Percentiles rank a stretch among this genome's conserved stretches.
Conservation (phyloP, 1,284 basidiomycete genomes). For the Ceraceosorus guamensis region DNA sequence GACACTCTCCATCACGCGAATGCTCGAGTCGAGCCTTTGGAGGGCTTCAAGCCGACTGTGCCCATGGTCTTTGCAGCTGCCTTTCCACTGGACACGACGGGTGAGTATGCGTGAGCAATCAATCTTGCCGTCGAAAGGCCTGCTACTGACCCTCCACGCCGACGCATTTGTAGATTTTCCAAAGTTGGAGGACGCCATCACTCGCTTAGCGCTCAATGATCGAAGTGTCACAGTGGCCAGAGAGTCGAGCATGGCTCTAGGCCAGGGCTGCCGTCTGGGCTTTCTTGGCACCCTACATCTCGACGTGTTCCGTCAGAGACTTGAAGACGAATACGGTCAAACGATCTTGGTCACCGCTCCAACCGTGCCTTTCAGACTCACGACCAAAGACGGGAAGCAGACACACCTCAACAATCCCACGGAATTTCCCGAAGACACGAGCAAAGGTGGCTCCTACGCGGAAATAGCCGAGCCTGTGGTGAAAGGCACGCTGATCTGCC, state of each 20-base stretch:
- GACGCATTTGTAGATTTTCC: too few relatives aligned
- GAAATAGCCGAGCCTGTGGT: constrained; percentile 44
- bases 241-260: constrained; percentile 86
- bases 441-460: constrained; percentile 7
- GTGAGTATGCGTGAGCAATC: too few relatives aligned
- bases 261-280: constrained; percentile 88
- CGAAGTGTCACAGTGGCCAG: constrained; percentile 83
- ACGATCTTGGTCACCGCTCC: constrained; percentile 44
- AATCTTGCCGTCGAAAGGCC: too few relatives aligned
- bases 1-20: constrained; percentile 80
- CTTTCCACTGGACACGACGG: constrained; percentile 81
- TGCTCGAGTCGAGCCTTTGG: constrained; percentile 71
- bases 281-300: constrained; percentile 94
- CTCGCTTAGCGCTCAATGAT: constrained; percentile 75
- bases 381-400: constrained; percentile 22
- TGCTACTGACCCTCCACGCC: too few relatives aligned
- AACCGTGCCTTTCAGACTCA: constrained; percentile 42
- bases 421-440: constrained; percentile 37
- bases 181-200: constrained; percentile 92
- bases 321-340: constrained; percentile 81
- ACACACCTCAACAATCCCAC: constrained; percentile 37
- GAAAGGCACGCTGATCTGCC: constrained; percentile 34
- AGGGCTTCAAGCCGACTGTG: constrained; percentile 86
- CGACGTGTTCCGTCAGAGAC: constrained; percentile 89
- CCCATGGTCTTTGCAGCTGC: constrained; percentile 97